Evolutionary conservation across 1,139 yeast species (phyloP), one percentile per base, ranked within the genome.

Genomic region (Saccharomyces pastorianus): DNA sequence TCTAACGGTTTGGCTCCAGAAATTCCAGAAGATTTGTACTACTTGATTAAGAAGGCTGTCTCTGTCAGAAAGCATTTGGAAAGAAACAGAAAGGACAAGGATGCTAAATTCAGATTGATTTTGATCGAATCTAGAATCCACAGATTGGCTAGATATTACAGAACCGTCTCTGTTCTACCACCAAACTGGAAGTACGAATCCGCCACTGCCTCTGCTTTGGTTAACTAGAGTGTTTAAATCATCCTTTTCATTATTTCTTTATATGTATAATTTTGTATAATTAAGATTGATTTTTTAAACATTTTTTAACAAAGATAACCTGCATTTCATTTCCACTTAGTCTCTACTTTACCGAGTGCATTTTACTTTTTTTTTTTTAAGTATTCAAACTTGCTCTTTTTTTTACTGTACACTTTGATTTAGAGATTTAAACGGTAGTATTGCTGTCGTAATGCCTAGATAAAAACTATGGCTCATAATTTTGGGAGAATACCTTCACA

Each of bases 181-280:
- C 98, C 99, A 77, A 90, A 88, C 93, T 93, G 98, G 98, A 93
- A 93, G 84, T 93, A 87, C 95, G 99, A 93, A 83, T 91, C 99
- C 70, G 96, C 99, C 76, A 95, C 99, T 75, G 99, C 99, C 76
- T 93, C 99, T 75, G 95, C 99, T 79, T 85, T 95, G 81, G 99
- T 93, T 76, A 91, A 91, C 86, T 91, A 89, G 77, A 73, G 73
- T 55, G 58, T 51, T 50, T 54, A 28, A 46, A 38, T 38, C 44
- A 38, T 38, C 25, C 11, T 1, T 14, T 26, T 46, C 14, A 26
- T 26, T 26, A 23, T 31, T 20, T 20, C 23, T 23, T 46, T 28
- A 27, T 26, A 26, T 46, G 27, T 46, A 46, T 26, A 20, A 46
- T 17, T 27, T 26, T 46, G 47, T 46, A 46, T 46, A 46, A 46